Percentiles rank a stretch among this genome's conserved stretches.
phyloP scores from a whole-genome alignment of 495 filamentous ascomycete species.

The Tuber indicum region DNA sequence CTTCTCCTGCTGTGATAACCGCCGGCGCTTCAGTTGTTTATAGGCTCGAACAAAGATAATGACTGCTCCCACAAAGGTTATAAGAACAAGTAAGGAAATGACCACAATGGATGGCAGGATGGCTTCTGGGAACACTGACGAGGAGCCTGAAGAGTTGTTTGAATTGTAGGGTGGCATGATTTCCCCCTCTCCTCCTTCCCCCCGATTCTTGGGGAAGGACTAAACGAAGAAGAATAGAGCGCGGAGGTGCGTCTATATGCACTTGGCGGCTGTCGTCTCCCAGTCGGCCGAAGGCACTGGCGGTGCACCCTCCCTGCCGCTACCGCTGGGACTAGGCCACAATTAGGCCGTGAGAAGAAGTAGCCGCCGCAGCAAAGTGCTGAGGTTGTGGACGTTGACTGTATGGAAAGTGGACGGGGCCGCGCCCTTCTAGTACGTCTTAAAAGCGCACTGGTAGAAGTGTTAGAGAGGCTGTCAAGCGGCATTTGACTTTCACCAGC shows the following conservation, averaged over 20 bases:
- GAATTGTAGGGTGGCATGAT: constrained; percentile 26
- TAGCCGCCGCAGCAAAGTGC: constrained; percentile 16
- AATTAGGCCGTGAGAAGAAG: constrained; percentile 18
- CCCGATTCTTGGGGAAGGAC: constrained; percentile 6
- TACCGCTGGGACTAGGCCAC: constrained; percentile 20
- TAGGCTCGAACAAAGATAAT: constrained; percentile 39
- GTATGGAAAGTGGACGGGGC: constrained; percentile 19
- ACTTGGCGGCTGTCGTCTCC: neutral
- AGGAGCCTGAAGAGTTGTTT: constrained; percentile 24
- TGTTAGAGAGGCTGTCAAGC: constrained; percentile 22
- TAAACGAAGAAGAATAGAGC: neutral
- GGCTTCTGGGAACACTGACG: constrained; percentile 41
- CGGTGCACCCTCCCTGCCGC: constrained; percentile 30
- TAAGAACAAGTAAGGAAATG: constrained; percentile 39
- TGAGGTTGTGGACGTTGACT: constrained; percentile 7
- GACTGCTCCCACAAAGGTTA: constrained; percentile 41
- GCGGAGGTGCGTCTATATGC: constrained; percentile 8
- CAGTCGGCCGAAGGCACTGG: constrained; percentile 19
- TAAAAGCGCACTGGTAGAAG: constrained; percentile 17
- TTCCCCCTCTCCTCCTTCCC: constrained; percentile 13
- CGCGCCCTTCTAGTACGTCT: constrained; percentile 14
- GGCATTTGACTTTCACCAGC: constrained; percentile 25
- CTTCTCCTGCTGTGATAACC: constrained; percentile 16
- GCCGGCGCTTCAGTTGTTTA: constrained; percentile 24
- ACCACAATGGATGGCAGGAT: constrained; percentile 38